Evolutionary conservation across 2,329 filamentous ascomycete species (phyloP).

Genomic region (Aspergillus uvarum): DNA sequence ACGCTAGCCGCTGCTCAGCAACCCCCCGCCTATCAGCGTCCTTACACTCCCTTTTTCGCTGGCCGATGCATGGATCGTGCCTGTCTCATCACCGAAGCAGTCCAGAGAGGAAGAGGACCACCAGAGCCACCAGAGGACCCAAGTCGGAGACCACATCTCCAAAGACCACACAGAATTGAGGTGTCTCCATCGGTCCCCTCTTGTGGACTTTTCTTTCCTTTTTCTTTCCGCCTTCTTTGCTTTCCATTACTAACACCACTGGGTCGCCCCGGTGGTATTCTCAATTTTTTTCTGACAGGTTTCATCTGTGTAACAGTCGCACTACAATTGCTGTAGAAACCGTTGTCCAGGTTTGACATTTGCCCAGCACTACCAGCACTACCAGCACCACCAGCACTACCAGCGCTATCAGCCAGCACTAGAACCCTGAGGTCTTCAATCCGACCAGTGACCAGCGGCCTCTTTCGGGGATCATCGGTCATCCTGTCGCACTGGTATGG

Average conservation of each 20-base stretch:
- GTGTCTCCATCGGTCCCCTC: slow-evolving; percentile 2
- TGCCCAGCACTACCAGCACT: neutral
- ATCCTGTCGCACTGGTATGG: neutral
- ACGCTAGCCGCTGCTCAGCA: slow-evolving; percentile 34
- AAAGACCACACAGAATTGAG: slow-evolving; percentile 13
- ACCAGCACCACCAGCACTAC: no score
- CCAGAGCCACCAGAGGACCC: no score
- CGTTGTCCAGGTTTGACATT: slow-evolving; percentile 1
- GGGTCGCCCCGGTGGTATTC: slow-evolving; percentile 1
- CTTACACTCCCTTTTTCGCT: slow-evolving; percentile 20
- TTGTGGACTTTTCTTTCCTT: neutral
- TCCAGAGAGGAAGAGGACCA: neutral
- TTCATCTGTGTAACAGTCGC: slow-evolving; percentile 14
- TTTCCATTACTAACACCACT: slow-evolving; percentile 7
- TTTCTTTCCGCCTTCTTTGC: slow-evolving; percentile 7
- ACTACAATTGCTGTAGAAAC: slow-evolving; percentile 11
- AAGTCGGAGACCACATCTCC: no score
- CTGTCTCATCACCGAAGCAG: slow-evolving; percentile 22
- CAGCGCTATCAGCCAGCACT: no score
- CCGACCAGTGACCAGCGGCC: neutral
- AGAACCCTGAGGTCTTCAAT: neutral
- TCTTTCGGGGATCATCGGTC: slow-evolving; percentile 1
- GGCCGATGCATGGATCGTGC: slow-evolving; percentile 26
- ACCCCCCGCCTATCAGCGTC: slow-evolving; percentile 35
- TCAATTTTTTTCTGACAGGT: slow-evolving; percentile 17